These are phyloP conservation scores for Trametes pubescens DNA, from an alignment of 1,284 basidiomycete genomes.

Conservation along the genomic window DNA sequence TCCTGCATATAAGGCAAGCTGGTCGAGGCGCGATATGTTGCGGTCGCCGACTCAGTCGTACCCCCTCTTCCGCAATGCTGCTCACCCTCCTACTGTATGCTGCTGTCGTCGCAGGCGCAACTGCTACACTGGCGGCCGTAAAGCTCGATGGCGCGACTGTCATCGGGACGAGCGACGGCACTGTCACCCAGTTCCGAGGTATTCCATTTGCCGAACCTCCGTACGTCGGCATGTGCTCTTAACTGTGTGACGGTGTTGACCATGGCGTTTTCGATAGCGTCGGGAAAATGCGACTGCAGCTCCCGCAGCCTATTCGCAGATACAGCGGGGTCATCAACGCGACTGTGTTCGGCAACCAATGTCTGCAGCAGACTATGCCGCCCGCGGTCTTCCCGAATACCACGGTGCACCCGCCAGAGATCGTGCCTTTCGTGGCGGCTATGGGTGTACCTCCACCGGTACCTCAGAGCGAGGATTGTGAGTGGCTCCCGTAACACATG, in stretches of 20 bases:
- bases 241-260: not conserved
- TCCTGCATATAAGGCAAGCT: not conserved
- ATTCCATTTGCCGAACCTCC: constrained; percentile 60
- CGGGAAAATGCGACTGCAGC: constrained; percentile 48
- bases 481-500: no score
- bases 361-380: constrained; percentile 47
- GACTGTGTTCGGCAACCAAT: constrained; percentile 52
- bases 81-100: not conserved
- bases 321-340: constrained; percentile 51
- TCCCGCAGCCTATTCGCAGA: constrained; percentile 49
- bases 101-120: not conserved
- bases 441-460: constrained; percentile 39
- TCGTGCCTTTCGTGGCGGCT: constrained; percentile 31
- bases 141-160: constrained; percentile 26
- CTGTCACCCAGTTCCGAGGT: constrained; percentile 52
- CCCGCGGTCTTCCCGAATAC: not conserved
- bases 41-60: not conserved
- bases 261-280: constrained; percentile 13
- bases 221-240: constrained; percentile 32
- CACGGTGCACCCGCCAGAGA: constrained; percentile 15
- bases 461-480: constrained; percentile 56
- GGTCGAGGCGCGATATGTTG: not conserved
- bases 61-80: not conserved
- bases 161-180: constrained; percentile 20
- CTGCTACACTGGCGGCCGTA: not conserved